Base-by-base conservation (phyloP, 108 stramenopile species). In the Discostella pseudostelligera region DNA sequence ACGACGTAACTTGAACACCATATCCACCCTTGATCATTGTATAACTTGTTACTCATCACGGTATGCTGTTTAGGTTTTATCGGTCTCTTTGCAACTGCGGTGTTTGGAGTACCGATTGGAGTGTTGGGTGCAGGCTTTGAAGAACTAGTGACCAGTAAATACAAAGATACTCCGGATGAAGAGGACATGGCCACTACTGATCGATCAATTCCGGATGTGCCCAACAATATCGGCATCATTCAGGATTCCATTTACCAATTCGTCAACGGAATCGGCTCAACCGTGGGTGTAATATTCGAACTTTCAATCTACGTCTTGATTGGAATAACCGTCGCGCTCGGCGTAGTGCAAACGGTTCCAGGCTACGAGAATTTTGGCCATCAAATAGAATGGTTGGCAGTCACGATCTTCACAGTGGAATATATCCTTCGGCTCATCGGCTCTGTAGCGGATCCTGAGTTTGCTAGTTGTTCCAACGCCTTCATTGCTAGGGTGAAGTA, bases 111-210 rank as follows among this genome's bases (percentile, higher is more conserved):
- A 2, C 95, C 95, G 0, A 93, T 94, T 50, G 95, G 95, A 69
- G 66, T 94, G 7, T 57, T 96, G 37, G 95, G 93, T 42, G 88
- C 90, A 22, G 93, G 93, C n/a, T 96, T 96, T 67, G 87, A 93
- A 68, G 82, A 89, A 55, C 63, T 87, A 39, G 82, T 96, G 6
- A 82, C 72, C 37, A 77, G 84, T 40, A 77, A 86, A 56, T 82
- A 72, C 35, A 85, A 87, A 40, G 90, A 95, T 54, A 65, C 79
- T 25, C 66, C 65, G 0, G 77, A 83, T 45, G 83, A 89, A 57
- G 70, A 81, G n/a, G n/a, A n/a, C n/a, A n/a, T n/a, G n/a, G 60
- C 19, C 39, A 60, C 12, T 17, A 17, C 20, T 21, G 71, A 53
- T 26, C 32, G 8, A 49, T 22, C 26, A 22, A 10, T 13, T 61